These are phyloP conservation scores for Hypoxylon sp. DNA, from an alignment of 2,329 filamentous ascomycete genomes.

Conservation along the genomic window DNA sequence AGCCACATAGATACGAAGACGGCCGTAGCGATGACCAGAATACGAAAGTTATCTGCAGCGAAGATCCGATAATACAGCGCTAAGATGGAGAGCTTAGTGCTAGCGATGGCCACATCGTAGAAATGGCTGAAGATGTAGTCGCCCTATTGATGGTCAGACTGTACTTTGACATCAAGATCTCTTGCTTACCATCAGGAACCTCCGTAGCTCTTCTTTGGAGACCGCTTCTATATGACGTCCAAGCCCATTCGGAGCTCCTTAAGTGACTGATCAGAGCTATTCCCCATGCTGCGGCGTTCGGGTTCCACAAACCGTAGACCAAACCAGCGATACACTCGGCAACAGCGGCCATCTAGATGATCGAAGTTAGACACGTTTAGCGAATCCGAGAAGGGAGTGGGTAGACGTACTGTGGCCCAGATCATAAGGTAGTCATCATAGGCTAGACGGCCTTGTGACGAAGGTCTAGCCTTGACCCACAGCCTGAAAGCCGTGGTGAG, in stretches of 20 bases:
- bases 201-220: conserved; percentile 29
- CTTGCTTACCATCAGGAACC: conserved; percentile 46
- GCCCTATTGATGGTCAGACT: conserved; percentile 42
- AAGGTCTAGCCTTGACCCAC: conserved; percentile 45
- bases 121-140: conserved; percentile 53
- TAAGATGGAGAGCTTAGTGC: conserved; percentile 51
- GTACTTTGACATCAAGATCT: background rate
- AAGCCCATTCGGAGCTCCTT: conserved; percentile 48
- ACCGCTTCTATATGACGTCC: conserved; percentile 49
- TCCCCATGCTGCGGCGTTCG: background rate
- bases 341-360: conserved; percentile 40
- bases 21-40: conserved; percentile 36
- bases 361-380: conserved; percentile 8
- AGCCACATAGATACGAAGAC: conserved; percentile 47
- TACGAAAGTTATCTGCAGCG: conserved; percentile 38
- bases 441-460: conserved; percentile 37
- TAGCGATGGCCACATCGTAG: conserved; percentile 51
- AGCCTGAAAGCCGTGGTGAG: conserved; percentile 47
- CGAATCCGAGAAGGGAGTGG: background rate
- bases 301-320: conserved; percentile 42
- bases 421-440: conserved; percentile 52
- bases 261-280: conserved; percentile 24
- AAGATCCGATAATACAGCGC: conserved; percentile 52
- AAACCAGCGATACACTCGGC: conserved; percentile 48
- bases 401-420: conserved; percentile 49